Evolutionary conservation across 257 asterid genomes (phyloP).

Genomic region (Buddleja alternifolia): DNA sequence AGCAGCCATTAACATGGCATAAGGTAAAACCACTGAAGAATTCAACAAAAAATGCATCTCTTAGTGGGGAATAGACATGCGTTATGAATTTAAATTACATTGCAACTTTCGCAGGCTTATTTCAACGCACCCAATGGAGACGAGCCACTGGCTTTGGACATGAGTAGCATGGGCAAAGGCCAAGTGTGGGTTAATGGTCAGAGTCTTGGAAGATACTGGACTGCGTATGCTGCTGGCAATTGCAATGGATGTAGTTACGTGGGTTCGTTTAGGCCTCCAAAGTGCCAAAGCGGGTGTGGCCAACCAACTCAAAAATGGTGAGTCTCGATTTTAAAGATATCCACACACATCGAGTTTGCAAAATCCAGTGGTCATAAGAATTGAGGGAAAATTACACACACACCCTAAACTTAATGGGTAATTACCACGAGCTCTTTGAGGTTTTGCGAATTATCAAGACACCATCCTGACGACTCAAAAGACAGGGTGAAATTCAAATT

Average conservation of each 20-base stretch:
- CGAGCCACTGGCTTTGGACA: constrained; percentile 90
- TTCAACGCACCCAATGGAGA: constrained; percentile 79
- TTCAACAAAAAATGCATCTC: constrained; percentile 12
- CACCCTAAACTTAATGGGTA: no score
- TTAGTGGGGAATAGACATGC: background rate
- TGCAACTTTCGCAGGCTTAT: constrained; percentile 55
- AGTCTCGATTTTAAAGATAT: constrained; percentile 5
- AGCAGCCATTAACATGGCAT: constrained; percentile 85
- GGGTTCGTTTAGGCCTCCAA: constrained; percentile 69
- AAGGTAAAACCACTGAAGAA: constrained; percentile 44
- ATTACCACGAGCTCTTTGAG: no score
- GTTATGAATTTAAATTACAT: background rate
- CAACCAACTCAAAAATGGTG: constrained; percentile 93
- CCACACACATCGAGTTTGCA: no score
- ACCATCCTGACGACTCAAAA: no score
- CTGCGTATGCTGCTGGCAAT: constrained; percentile 68
- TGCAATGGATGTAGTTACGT: constrained; percentile 70
- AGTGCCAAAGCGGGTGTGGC: constrained; percentile 86
- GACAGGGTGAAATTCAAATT: no score
- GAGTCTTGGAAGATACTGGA: constrained; percentile 90
- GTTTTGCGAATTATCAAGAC: no score
- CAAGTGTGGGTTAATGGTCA: constrained; percentile 89
- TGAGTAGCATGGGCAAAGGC: constrained; percentile 96
- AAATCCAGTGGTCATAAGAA: no score
- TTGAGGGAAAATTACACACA: no score